Evolutionary conservation across 1,284 basidiomycete species (phyloP), one percentile per base, ranked within the genome.

Genomic region (Tilletia indica): DNA sequence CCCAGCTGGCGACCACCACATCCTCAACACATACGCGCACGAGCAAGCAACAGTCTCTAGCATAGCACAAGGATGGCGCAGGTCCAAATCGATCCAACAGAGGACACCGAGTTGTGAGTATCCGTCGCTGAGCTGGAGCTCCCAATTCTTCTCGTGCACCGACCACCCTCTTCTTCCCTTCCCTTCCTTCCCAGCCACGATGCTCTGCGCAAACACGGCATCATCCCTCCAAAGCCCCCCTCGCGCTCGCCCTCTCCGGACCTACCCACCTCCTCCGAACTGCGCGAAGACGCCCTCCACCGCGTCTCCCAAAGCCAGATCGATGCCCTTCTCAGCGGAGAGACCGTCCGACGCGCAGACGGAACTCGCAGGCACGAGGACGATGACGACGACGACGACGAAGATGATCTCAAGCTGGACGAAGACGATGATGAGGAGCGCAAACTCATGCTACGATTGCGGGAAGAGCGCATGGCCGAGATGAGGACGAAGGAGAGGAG

Each of bases 391-490:
- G 64, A 67, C 36, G 45, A 48, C 16, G 67, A 68, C 2, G 81
- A 83, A 51, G 72, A 73, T 6, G 70, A 70, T 34, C 70, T 34
- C 11, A 51, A 68, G 42, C 36, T 64, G 19, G 74, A 72, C n/a
- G 69, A 73, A 34, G 71, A 77, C 21, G 77, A 77, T 12, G 91
- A 94, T 77, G 88, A 95, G 70, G 89, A 92, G 14, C 91, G 92
- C 78, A 89, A 91, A 45, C 87, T 91, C 73, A 90, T 95, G 73
- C 90, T 90, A 72, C 86, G 88, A 63, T 90, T 92, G 78, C 87
- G 90, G 19, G 86, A 88, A 75, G 89, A 91, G 80, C 88, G 91
- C 42, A 81, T 94, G 63, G 88, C 87, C 3, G 89, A 92, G 74
- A 89, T 94, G 79, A 87, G 87, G 70, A 86, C 86, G 39, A 88